These are phyloP conservation scores for Torulaspora microellipsoides DNA, from an alignment of 805 yeast genomes.

Conservation along the genomic window DNA sequence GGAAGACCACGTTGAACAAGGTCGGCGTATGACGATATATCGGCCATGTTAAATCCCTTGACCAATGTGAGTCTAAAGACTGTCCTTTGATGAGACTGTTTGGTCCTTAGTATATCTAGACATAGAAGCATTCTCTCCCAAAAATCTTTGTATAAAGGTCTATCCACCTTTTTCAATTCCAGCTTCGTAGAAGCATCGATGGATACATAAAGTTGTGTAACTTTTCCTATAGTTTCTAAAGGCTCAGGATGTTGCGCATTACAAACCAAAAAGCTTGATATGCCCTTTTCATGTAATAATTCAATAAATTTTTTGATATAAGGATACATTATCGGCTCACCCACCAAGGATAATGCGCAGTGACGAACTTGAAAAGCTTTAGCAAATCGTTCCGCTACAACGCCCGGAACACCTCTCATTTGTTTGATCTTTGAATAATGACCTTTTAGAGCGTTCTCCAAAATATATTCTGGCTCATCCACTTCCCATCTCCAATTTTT, in stretches of 20 bases:
- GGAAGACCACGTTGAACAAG: constrained; percentile 78
- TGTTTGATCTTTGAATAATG: constrained; percentile 91
- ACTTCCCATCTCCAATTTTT: constrained; percentile 96
- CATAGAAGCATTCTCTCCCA: constrained; percentile 87
- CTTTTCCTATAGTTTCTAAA: constrained; percentile 60
- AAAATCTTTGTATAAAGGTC: constrained; percentile 85
- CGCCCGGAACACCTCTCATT: constrained; percentile 94
- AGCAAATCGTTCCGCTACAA: constrained; percentile 80
- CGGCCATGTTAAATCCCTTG: constrained; percentile 86
- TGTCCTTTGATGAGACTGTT: constrained; percentile 78
- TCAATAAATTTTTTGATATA: constrained; percentile 79
- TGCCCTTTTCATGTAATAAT: constrained; percentile 72
- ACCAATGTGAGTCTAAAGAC: constrained; percentile 87
- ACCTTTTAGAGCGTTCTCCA: constrained; percentile 82
- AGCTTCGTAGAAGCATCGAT: constrained; percentile 89
- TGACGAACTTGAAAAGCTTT: constrained; percentile 87
- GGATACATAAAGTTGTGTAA: constrained; percentile 87
- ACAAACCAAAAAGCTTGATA: constrained; percentile 86
- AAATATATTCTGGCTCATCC: constrained; percentile 78
- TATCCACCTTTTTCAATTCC: constrained; percentile 75
- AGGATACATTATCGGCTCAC: constrained; percentile 93
- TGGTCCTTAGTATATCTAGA: constrained; percentile 68
- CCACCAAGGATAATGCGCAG: constrained; percentile 89
- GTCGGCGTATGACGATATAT: constrained; percentile 77
- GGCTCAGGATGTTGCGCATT: constrained; percentile 95